phyloP scores from a whole-genome alignment of 2,329 filamentous ascomycete genomes.

The Colletotrichum incanum region DNA sequence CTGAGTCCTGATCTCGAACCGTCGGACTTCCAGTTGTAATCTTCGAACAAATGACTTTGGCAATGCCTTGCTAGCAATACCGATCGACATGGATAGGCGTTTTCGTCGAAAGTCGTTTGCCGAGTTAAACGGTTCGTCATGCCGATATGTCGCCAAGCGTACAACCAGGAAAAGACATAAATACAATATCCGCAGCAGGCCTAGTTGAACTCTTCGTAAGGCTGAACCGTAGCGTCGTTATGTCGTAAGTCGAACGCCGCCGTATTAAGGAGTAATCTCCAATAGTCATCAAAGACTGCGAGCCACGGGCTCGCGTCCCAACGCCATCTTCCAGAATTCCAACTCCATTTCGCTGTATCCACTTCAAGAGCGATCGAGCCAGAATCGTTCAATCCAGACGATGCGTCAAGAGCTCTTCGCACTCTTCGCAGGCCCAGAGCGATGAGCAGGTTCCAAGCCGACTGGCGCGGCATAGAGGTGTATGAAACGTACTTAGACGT shows the following conservation, averaged over 20 bases:
- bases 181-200: conserved; percentile 29
- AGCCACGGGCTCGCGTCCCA: conserved; percentile 32
- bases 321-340: conserved; percentile 29
- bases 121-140: conserved; percentile 17
- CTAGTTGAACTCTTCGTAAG: conserved; percentile 24
- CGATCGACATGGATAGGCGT: conserved; percentile 25
- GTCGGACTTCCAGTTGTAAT: conserved; percentile 28
- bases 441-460: conserved; percentile 45
- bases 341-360: conserved; percentile 40
- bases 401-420: conserved; percentile 38
- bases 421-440: conserved; percentile 53
- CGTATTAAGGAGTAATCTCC: conserved; percentile 16
- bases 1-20: conserved; percentile 18
- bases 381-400: conserved; percentile 47
- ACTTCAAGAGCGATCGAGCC: conserved; percentile 44
- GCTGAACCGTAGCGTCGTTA: conserved; percentile 42
- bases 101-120: conserved; percentile 9
- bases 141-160: conserved; percentile 16
- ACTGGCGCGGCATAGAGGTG: conserved; percentile 8
- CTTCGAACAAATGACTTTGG: conserved; percentile 27
- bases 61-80: conserved; percentile 28
- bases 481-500: conserved; percentile 60
- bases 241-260: conserved; percentile 38
- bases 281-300: conserved; percentile 13
- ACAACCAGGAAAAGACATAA: conserved; percentile 33